A percentile compares a stretch with the other conserved stretches of the same genome.
Evolutionary conservation across 1,139 yeast genomes (phyloP).

Genomic region (Zygoascus meyerae): DNA sequence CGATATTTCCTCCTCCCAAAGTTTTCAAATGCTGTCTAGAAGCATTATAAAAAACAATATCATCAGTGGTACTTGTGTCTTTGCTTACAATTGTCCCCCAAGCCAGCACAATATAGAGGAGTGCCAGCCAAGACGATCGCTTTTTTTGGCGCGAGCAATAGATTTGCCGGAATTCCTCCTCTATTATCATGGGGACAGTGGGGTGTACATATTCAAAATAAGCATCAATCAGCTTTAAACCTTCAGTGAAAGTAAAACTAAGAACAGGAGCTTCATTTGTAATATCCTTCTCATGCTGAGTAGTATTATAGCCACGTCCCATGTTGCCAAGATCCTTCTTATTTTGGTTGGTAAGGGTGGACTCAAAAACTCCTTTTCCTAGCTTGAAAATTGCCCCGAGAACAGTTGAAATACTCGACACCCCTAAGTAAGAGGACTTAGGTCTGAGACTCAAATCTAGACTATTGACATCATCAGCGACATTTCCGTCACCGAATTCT

Average conservation of each 20-base stretch:
- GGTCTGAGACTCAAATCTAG: neutral
- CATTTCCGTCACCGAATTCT: conserved; percentile 3
- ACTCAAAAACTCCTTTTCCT: conserved; percentile 2
- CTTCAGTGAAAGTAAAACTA: conserved; percentile 5
- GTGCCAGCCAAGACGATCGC: conserved; percentile 11
- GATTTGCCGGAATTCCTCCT: conserved; percentile 6
- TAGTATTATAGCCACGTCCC: neutral
- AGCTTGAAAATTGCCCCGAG: conserved; percentile 2
- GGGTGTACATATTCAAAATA: conserved; percentile 12
- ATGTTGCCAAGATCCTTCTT: neutral
- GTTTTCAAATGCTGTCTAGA: conserved; percentile 5
- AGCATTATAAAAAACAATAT: conserved; percentile 6
- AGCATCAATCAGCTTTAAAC: conserved; percentile 13
- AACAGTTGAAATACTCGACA: conserved; percentile 1
- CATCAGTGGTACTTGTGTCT: conserved; percentile 6
- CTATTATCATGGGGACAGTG: conserved; percentile 10
- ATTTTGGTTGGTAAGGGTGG: neutral
- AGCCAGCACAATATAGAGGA: conserved; percentile 12
- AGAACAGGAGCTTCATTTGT: neutral
- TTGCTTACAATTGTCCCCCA: conserved; percentile 10
- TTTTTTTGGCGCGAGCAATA: conserved; percentile 8
- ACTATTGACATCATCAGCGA: conserved; percentile 9
- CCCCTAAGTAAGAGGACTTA: conserved; percentile 5
- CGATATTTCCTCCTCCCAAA: conserved; percentile 10
- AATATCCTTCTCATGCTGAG: neutral